Base-by-base conservation (phyloP, 768 basidiomycete genomes). In the Phlebiopsis flavidoalba region DNA sequence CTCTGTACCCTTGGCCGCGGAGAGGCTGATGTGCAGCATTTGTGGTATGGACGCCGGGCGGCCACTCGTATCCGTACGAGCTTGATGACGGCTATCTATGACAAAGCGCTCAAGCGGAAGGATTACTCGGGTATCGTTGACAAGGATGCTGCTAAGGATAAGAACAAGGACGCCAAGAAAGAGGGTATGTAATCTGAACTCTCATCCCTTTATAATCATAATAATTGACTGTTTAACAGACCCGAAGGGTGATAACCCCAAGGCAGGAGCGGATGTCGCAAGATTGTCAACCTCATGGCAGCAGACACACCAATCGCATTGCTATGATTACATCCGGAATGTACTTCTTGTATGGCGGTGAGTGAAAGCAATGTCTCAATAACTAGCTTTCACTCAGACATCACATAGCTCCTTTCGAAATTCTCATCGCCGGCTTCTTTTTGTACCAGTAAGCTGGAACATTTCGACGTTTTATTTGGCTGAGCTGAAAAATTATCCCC, bases 211-310 rank as follows among this genome's bases (percentile, higher is more conserved):
- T 11, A 12, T n/a, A 5, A 6, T 53, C 1, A 35, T 35, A 35
- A 31, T 12, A 8, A 26, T 10, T 31, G 15, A 14, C n/a, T 5
- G 11, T n/a, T 15, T 7, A 4, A n/a, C n/a, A 59, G 58, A 59
- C 19, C 58, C 62, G 52, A 79, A 73, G 67, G 71, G 53, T 36
- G 74, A 75, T 60, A 77, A 90, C 33, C 83, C 86, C 1, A 87
- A 83, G 65, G 82, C 87, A 0, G 89, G 91, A 15, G 94, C 94
- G 8, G 90, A 93, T 69, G 79, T 90, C 12, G 94, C 12, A 94
- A 95, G 71, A 91, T 95, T 56, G 91, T 95, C 58, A 92, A 93
- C 64, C 73, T 95, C 37, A 95, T 95, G 92, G 85, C 89, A 14
- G 85, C 83, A 7, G 91, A 93, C 69, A 93, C 69, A 85, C 86